Evolutionary conservation across 2,329 filamentous ascomycete species (phyloP), one percentile per base, ranked within the genome.

Genomic region (Calonectria leucothoes): DNA sequence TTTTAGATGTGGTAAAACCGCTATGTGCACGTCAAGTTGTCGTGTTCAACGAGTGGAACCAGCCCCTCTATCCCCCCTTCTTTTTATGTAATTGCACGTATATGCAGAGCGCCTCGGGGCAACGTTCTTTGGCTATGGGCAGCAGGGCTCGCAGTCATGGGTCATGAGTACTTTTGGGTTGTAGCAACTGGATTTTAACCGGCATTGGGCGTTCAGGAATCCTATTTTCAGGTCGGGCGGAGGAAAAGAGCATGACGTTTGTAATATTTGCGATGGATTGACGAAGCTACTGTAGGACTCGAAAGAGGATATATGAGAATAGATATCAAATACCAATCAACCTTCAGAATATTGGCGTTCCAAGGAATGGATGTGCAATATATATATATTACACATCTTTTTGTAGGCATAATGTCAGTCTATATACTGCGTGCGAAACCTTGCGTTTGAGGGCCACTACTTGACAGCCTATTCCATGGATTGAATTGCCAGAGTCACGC

Each of bases 1-100:
- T 99, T 99, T 84, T 98, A 94, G 90, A 89, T 11, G 45, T 27
- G n/a, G 59, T 71, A 69, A 45, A 57, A 51, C 64, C 69, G 71
- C 31, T 66, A 70, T 59, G 59, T 25, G 55, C 57, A 74, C 61
- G 51, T 68, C 49, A 29, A n/a, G 51, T 39, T 48, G 29, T 15
- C 61, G 57, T 35, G 31, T 27, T 42, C 25, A 69, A 66, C 70
- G 51, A 23, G 65, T 63, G 66, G 64, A 66, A 77, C 49, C 7
- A 76, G 68, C 35, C 55, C 70, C 73, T 74, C 75, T 80, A 81
- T n/a, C 81, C 78, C 78, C 78, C 31, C 69, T 77, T 76, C 48
- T 71, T 74, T 78, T 76, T 77, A 66, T 66, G 55, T 37, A 20
- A 39, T 61, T 29, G 45, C 25, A 69, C 77, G 76, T 79, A 79